Evolutionary conservation across 176 grass and related monocot species (phyloP).

Genomic region (Avena eriantha): DNA sequence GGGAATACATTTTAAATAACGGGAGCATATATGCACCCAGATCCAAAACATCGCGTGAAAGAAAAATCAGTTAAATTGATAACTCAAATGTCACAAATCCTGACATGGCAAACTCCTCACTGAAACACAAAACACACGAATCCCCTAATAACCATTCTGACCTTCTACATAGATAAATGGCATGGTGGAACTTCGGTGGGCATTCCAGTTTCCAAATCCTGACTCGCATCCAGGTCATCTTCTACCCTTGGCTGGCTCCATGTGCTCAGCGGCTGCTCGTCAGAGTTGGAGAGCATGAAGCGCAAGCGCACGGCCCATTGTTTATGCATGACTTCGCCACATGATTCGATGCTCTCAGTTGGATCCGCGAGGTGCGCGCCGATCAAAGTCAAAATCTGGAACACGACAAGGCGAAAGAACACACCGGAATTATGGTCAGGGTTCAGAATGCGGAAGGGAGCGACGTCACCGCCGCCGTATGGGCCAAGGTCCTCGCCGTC

Average conservation of each 20-base stretch:
- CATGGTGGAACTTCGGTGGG: too few relatives aligned
- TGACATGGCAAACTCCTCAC: neutral
- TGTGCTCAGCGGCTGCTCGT: neutral
- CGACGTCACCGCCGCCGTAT: too few relatives aligned
- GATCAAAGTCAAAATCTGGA: neutral
- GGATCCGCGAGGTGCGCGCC: neutral
- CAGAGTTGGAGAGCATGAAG: neutral
- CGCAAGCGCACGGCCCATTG: neutral
- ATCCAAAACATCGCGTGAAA: too few relatives aligned
- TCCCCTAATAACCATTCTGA: neutral
- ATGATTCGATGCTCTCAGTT: neutral
- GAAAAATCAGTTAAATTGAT: neutral
- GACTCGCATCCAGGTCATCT: too few relatives aligned
- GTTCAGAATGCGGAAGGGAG: too few relatives aligned
- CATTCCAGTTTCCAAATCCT: too few relatives aligned
- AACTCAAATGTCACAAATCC: neutral
- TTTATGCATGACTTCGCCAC: neutral
- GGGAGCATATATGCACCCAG: too few relatives aligned
- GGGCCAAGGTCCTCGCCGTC: too few relatives aligned
- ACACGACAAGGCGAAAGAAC: too few relatives aligned
- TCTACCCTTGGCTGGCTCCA: neutral
- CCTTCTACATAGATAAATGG: neutral
- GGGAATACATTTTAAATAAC: too few relatives aligned
- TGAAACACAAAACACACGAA: neutral
- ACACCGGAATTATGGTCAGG: too few relatives aligned